Percentiles rank a stretch among this genome's conserved stretches.
Evolutionary conservation across 257 asterid species (phyloP).

Genomic region (Ilex asprella): DNA sequence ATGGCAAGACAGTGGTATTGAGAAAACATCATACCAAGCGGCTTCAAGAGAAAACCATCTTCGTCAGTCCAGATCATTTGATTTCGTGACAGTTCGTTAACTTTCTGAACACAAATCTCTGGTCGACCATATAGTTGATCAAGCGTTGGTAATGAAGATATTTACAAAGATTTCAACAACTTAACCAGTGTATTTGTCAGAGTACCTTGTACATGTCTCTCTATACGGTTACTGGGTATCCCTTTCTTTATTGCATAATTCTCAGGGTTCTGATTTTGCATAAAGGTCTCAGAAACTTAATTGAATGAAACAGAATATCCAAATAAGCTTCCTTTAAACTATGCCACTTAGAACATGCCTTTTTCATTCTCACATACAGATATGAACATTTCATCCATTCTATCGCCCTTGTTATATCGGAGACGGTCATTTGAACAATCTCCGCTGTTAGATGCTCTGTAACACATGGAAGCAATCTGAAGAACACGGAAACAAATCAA

Average conservation of each 20-base stretch:
- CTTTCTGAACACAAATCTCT: constrained; percentile 86
- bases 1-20: constrained; percentile 2
- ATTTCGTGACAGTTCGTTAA: constrained; percentile 69
- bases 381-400: constrained; percentile 97
- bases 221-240: constrained; percentile 43
- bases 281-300: constrained; percentile 29
- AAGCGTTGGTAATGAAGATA: constrained; percentile 11
- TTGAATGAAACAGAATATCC: constrained; percentile 12
- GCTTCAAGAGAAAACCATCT: constrained; percentile 84
- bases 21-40: constrained; percentile 54
- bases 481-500: constrained; percentile 20
- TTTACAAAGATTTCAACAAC: neutral
- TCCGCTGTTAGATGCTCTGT: constrained; percentile 97
- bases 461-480: constrained; percentile 83
- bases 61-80: constrained; percentile 96
- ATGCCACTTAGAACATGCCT: constrained; percentile 47
- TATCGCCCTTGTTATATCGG: constrained; percentile 84
- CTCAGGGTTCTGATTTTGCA: constrained; percentile 71
- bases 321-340: constrained; percentile 15
- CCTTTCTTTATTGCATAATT: constrained; percentile 58
- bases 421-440: constrained; percentile 84
- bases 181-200: constrained; percentile 13
- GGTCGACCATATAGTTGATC: constrained; percentile 20
- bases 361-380: constrained; percentile 88
- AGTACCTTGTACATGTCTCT: constrained; percentile 84